These are phyloP conservation scores for Xylariales sp. DNA, from an alignment of 2,329 filamentous ascomycete genomes.

Conservation along the genomic window DNA sequence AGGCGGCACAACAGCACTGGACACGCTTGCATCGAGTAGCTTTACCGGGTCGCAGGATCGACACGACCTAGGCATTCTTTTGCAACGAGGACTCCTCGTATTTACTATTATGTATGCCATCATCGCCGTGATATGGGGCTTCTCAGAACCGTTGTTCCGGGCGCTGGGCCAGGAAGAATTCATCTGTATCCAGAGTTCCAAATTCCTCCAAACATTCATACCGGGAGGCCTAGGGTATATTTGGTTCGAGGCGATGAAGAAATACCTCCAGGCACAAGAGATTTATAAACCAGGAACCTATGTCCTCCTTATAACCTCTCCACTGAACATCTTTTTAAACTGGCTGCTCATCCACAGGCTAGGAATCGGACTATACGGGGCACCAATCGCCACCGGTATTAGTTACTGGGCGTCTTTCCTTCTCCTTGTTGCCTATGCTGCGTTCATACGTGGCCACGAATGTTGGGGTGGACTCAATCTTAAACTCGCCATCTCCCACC, in stretches of 20 bases:
- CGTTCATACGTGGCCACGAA: constrained; percentile 75
- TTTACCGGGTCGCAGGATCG: constrained; percentile 86
- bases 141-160: constrained; percentile 78
- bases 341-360: constrained; percentile 81
- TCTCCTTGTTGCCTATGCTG: constrained; percentile 78
- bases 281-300: constrained; percentile 88
- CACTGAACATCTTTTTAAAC: constrained; percentile 83
- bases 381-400: constrained; percentile 83
- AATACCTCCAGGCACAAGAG: constrained; percentile 84
- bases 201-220: constrained; percentile 78
- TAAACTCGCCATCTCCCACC: constrained; percentile 71
- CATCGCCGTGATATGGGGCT: constrained; percentile 79
- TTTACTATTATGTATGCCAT: constrained; percentile 78
- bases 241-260: constrained; percentile 88
- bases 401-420: constrained; percentile 88
- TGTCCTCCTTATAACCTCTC: constrained; percentile 83
- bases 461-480: constrained; percentile 83
- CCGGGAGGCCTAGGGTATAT: constrained; percentile 88
- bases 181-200: constrained; percentile 78
- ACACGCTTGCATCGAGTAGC: constrained; percentile 84
- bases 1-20: constrained; percentile 86
- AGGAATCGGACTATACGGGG: constrained; percentile 78
- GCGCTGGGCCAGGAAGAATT: constrained; percentile 81
- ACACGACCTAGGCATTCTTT: constrained; percentile 79
- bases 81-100: constrained; percentile 81